Percentiles rank a stretch among this genome's conserved stretches.
phyloP scores from a whole-genome alignment of 192 early-diverging fungal species.

The Hyaloraphidium curvatum region DNA sequence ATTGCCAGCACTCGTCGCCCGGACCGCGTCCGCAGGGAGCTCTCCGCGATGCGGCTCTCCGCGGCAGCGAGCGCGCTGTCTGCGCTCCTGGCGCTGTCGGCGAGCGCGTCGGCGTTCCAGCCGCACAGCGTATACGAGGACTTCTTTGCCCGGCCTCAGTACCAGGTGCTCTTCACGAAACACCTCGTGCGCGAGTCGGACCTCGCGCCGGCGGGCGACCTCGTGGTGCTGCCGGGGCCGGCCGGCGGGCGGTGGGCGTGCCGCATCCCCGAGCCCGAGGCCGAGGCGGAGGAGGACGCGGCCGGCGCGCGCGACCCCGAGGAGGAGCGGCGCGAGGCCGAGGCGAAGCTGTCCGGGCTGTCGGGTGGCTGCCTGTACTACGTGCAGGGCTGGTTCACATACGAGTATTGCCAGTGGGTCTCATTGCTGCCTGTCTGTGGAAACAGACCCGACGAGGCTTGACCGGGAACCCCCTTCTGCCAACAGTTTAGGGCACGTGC shows the following conservation, averaged over 20 bases:
- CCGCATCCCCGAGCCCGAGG: conserved; percentile 17
- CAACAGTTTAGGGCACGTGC: too few species aligned
- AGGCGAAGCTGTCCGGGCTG: conserved; percentile 9
- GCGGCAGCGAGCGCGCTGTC: too few species aligned
- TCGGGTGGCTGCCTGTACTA: conserved; percentile 3
- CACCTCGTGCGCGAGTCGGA: conserved; percentile 16
- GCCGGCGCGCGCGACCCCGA: conserved; percentile 6
- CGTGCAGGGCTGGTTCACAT: conserved; percentile 47
- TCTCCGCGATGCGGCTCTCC: too few species aligned
- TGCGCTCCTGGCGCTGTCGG: too few species aligned
- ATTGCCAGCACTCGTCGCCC: too few species aligned
- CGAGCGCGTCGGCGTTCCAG: not conserved
- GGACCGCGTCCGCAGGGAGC: too few species aligned
- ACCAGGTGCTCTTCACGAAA: conserved; percentile 14
- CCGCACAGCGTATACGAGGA: conserved; percentile 21
- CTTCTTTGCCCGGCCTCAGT: conserved; percentile 25
- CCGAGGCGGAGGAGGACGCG: conserved; percentile 14
- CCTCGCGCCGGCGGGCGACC: conserved; percentile 8
- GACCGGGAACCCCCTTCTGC: too few species aligned
- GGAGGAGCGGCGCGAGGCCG: conserved; percentile 8
- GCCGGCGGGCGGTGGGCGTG: conserved; percentile 29
- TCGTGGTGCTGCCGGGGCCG: conserved; percentile 18
- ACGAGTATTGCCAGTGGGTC: conserved; percentile 87
- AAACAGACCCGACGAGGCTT: too few species aligned
- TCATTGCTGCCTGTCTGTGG: too few species aligned